Conservation (phyloP, 768 basidiomycete species). For the Kwoniella shandongensis region DNA sequence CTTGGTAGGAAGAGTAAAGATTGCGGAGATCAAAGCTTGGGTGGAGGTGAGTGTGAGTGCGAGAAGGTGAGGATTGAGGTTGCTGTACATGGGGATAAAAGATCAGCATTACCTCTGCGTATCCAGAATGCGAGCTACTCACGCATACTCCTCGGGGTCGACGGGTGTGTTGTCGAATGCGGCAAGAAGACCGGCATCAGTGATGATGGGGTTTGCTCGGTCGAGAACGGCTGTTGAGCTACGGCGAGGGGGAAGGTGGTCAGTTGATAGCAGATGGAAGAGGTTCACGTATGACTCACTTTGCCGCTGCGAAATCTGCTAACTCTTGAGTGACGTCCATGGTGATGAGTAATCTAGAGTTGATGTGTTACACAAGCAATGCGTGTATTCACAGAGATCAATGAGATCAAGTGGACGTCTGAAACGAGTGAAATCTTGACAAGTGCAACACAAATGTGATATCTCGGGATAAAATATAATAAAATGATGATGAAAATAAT, state of each 20-base stretch:
- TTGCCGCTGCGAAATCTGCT: slow-evolving; percentile 69
- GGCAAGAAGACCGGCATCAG: slow-evolving; percentile 78
- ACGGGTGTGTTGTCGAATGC: slow-evolving; percentile 86
- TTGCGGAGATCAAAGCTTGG: slow-evolving; percentile 73
- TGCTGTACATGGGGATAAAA: too few species aligned
- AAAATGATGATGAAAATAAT: slow-evolving; percentile 17
- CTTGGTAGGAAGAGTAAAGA: slow-evolving; percentile 83
- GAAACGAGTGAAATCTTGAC: not conserved
- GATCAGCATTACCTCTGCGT: too few species aligned
- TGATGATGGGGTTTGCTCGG: slow-evolving; percentile 57
- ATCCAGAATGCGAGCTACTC: slow-evolving; percentile 39
- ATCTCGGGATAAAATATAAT: slow-evolving; percentile 30
- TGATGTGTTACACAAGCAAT: not conserved
- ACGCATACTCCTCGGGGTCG: slow-evolving; percentile 82
- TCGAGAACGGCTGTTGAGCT: slow-evolving; percentile 37
- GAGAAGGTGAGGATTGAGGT: slow-evolving; percentile 76
- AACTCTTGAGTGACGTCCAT: slow-evolving; percentile 85
- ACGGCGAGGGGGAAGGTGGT: not conserved
- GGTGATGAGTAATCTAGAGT: not conserved
- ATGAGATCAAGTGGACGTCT: too few species aligned
- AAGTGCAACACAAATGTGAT: too few species aligned
- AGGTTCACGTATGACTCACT: slow-evolving; percentile 57
- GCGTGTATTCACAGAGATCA: not conserved
- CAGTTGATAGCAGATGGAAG: slow-evolving; percentile 14
- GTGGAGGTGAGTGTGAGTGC: slow-evolving; percentile 73